These are phyloP conservation scores for Penicillium nucicola DNA, from an alignment of 495 filamentous ascomycete species.

Conservation along the genomic window DNA sequence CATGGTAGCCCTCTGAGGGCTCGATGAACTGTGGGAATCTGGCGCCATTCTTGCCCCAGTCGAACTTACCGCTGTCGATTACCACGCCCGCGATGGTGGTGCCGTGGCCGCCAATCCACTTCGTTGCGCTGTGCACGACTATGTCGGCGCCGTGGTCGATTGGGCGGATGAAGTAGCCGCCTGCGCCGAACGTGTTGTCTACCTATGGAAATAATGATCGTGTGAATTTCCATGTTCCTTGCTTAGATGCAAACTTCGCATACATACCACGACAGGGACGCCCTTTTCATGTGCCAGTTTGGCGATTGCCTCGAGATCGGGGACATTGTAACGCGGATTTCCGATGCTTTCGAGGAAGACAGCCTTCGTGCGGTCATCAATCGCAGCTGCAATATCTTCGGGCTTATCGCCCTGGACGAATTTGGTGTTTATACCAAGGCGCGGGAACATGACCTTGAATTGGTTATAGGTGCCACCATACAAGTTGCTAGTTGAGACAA, in stretches of 20 bases:
- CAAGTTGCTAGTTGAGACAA: slow-evolving; percentile 86
- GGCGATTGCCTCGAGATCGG: slow-evolving; percentile 81
- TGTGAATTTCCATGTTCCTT: background rate
- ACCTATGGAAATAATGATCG: slow-evolving; percentile 44
- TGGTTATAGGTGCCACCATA: slow-evolving; percentile 99
- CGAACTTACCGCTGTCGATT: slow-evolving; percentile 90
- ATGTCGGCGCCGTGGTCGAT: slow-evolving; percentile 95
- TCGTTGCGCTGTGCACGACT: slow-evolving; percentile 92
- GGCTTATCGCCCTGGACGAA: slow-evolving; percentile 85
- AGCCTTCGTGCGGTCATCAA: slow-evolving; percentile 96
- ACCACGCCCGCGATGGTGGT: slow-evolving; percentile 92
- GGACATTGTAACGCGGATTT: slow-evolving; percentile 93
- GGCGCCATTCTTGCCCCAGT: slow-evolving; percentile 86
- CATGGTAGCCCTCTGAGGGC: slow-evolving; percentile 91
- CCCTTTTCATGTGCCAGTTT: slow-evolving; percentile 77
- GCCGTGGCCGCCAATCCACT: slow-evolving; percentile 98
- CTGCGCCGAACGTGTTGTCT: slow-evolving; percentile 97
- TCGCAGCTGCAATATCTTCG: slow-evolving; percentile 75
- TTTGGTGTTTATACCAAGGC: slow-evolving; percentile 85
- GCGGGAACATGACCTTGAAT: slow-evolving; percentile 87
- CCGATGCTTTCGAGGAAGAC: slow-evolving; percentile 95
- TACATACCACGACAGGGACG: slow-evolving; percentile 76
- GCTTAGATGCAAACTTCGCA: background rate
- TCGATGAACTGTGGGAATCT: slow-evolving; percentile 94
- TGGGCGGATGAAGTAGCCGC: slow-evolving; percentile 85